A percentile compares a stretch with the other conserved stretches of the same genome.
Evolutionary conservation across 73 alveolate genomes (phyloP).

Genomic region (Paramecium tetraurelia): DNA sequence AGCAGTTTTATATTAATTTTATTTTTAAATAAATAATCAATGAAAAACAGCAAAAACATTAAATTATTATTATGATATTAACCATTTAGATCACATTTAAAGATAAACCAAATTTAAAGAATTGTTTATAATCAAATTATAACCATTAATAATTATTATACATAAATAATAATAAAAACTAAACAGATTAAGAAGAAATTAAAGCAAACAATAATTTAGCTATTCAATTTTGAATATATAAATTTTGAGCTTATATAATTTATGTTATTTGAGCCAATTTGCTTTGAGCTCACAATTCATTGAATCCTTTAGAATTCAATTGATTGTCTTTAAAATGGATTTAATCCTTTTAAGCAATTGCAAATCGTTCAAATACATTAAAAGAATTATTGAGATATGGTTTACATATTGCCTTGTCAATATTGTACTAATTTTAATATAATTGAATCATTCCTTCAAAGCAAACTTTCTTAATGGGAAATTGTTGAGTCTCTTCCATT

Average conservation of each 20-base stretch:
- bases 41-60: too few relatives aligned
- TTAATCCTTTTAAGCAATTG: neutral
- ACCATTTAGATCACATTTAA: neutral
- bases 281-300: neutral
- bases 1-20: neutral
- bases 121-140: too few relatives aligned
- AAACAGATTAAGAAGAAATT: neutral
- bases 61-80: too few relatives aligned
- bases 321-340: neutral
- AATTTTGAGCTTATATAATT: too few relatives aligned
- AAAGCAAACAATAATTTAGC: too few relatives aligned
- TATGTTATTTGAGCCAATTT: neutral
- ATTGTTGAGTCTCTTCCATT: slow-evolving; percentile 36
- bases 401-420: neutral
- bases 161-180: neutral
- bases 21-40: too few relatives aligned
- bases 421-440: neutral
- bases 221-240: too few relatives aligned
- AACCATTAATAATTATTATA: too few relatives aligned
- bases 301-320: neutral
- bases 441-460: neutral
- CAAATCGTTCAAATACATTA: neutral
- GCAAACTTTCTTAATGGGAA: slow-evolving; percentile 51
- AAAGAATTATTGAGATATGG: neutral
- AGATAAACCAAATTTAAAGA: neutral